Percentiles rank a stretch among this genome's conserved stretches.
Conservation (phyloP, 2,329 filamentous ascomycete species). For the Cercospora janseana region DNA sequence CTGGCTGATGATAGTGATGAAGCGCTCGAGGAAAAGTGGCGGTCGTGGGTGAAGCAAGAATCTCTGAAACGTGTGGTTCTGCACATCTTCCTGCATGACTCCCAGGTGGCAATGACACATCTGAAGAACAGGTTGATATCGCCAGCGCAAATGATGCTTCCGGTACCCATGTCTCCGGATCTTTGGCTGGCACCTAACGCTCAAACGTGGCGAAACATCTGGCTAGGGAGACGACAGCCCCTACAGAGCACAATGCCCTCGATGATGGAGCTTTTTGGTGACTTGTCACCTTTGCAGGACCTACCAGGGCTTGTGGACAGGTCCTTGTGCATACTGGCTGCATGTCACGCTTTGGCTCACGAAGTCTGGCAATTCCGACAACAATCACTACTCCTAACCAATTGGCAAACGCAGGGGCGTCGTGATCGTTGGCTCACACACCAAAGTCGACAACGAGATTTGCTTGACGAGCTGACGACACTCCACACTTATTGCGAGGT, state of each 20-base stretch:
- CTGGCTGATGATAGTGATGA: constrained; percentile 54
- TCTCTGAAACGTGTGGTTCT: constrained; percentile 66
- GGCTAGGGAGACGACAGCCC: constrained; percentile 42
- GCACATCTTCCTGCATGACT: constrained; percentile 62
- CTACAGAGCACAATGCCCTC: constrained; percentile 45
- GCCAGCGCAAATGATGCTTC: constrained; percentile 64
- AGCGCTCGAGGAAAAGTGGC: constrained; percentile 62
- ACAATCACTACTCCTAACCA: constrained; percentile 33
- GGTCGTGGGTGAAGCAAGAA: constrained; percentile 60
- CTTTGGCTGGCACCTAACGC: constrained; percentile 65
- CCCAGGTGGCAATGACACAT: constrained; percentile 64
- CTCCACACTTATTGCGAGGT: constrained; percentile 26
- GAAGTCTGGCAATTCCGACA: constrained; percentile 62
- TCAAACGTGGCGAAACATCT: constrained; percentile 60
- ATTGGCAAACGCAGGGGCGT: constrained; percentile 23
- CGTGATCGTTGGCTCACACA: constrained; percentile 31
- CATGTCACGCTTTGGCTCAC: constrained; percentile 56
- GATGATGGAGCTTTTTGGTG: constrained; percentile 46
- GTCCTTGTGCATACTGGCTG: constrained; percentile 57
- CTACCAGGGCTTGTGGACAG: constrained; percentile 54
- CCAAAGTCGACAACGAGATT: constrained; percentile 24
- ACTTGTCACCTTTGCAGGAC: constrained; percentile 16
- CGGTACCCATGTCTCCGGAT: constrained; percentile 59
- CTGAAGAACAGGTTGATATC: constrained; percentile 63
- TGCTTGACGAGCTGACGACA: constrained; percentile 26